Percentiles rank a stretch among this genome's conserved stretches.
These are phyloP conservation scores for Bruguiera gymnorhiza DNA, from an alignment of 345 rosid species.

Conservation along the genomic window DNA sequence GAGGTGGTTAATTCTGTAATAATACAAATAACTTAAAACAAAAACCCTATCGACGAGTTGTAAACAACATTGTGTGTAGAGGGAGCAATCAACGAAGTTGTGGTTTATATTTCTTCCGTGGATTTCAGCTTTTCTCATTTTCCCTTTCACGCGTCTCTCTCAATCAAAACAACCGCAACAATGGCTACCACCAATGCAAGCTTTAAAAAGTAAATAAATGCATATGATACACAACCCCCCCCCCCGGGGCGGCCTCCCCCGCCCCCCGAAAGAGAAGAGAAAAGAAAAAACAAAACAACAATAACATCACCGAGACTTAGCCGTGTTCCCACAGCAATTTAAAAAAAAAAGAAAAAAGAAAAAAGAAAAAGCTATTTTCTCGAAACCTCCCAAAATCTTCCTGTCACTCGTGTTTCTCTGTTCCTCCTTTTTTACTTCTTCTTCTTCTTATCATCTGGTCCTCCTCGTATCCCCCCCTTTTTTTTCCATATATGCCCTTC, in stretches of 20 bases:
- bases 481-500: background rate
- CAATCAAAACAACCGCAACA: background rate
- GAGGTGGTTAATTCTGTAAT: too few species aligned
- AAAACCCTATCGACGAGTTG: too few species aligned
- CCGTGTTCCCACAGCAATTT: background rate
- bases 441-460: background rate
- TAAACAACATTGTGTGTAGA: too few species aligned
- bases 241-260: too few species aligned
- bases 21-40: too few species aligned
- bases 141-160: background rate
- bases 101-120: constrained; percentile 36
- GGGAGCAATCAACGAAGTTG: constrained; percentile 20
- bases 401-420: background rate
- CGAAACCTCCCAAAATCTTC: constrained; percentile 31
- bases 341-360: background rate
- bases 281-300: background rate
- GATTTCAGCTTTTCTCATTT: constrained; percentile 20
- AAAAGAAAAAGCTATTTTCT: constrained; percentile 16
- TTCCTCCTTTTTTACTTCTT: background rate
- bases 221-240: too few species aligned
- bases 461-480: background rate
- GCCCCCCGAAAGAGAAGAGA: background rate
- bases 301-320: constrained; percentile 23
- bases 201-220: too few species aligned
- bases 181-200: background rate